These are phyloP conservation scores for Phytophthora palmivora DNA, from an alignment of 352 stramenopile species.

Conservation along the genomic window DNA sequence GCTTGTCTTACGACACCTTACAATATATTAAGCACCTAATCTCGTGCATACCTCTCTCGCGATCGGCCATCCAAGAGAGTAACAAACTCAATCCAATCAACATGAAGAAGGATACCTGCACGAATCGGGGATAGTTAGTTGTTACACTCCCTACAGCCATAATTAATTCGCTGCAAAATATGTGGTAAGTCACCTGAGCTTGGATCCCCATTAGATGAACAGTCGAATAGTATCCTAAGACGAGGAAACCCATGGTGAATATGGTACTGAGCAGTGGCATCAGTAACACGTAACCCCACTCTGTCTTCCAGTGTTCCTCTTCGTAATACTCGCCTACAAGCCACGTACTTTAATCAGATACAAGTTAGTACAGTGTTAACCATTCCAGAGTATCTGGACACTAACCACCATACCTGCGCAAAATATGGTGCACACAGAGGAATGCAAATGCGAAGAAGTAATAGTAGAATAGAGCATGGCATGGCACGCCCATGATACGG, in stretches of 20 bases:
- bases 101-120: constrained; percentile 62
- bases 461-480: constrained; percentile 71
- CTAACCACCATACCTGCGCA: constrained; percentile 47
- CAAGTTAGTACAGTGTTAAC: constrained; percentile 19
- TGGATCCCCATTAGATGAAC: constrained; percentile 65
- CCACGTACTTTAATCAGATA: constrained; percentile 41
- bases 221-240: constrained; percentile 72
- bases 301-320: constrained; percentile 60
- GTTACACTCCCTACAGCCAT: background rate
- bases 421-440: constrained; percentile 49
- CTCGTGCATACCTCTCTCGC: constrained; percentile 47
- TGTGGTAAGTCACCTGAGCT: constrained; percentile 38
- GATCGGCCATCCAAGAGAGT: constrained; percentile 76
- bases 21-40: background rate
- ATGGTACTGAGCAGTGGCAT: constrained; percentile 59
- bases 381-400: background rate
- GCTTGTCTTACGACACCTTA: too few relatives aligned
- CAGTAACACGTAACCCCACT: constrained; percentile 71
- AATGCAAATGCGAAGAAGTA: constrained; percentile 72
- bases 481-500: constrained; percentile 71
- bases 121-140: background rate
- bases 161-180: background rate
- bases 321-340: constrained; percentile 72
- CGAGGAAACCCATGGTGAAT: constrained; percentile 62
- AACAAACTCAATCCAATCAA: constrained; percentile 58